Conservation (phyloP, 2,329 filamentous ascomycete species). For the Xylariales sp. region DNA sequence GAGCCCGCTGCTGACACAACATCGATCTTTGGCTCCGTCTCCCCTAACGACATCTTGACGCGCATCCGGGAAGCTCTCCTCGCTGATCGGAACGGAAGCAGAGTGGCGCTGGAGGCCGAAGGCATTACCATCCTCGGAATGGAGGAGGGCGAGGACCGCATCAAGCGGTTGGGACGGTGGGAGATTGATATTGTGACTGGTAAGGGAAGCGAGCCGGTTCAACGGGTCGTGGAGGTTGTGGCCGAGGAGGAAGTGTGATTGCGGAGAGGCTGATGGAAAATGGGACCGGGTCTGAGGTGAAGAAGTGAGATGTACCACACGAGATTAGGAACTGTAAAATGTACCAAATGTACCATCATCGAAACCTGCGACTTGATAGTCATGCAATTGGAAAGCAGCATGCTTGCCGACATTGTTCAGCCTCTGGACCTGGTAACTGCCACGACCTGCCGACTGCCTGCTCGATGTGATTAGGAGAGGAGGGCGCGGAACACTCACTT, state of each 20-base stretch:
- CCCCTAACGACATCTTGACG: constrained; percentile 30
- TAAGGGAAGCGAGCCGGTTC: constrained; percentile 25
- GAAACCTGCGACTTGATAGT: too few relatives aligned
- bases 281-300: not conserved
- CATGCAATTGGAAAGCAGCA: not conserved
- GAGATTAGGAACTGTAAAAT: too few relatives aligned
- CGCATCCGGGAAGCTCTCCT: constrained; percentile 30
- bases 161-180: constrained; percentile 37
- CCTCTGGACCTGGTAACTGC: too few relatives aligned
- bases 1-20: too few relatives aligned
- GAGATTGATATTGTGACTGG: constrained; percentile 31
- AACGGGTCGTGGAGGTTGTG: constrained; percentile 30
- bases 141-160: constrained; percentile 29
- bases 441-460: too few relatives aligned
- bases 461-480: too few relatives aligned
- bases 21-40: constrained; percentile 40
- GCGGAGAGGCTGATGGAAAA: too few relatives aligned
- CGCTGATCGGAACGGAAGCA: constrained; percentile 27
- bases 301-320: not conserved
- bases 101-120: constrained; percentile 30
- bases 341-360: too few relatives aligned
- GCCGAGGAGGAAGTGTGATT: constrained; percentile 23
- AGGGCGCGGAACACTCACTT: too few relatives aligned
- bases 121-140: constrained; percentile 29
- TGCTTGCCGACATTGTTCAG: not conserved